phyloP scores from a whole-genome alignment of 83 land plant species.

The Picea abies region DNA sequence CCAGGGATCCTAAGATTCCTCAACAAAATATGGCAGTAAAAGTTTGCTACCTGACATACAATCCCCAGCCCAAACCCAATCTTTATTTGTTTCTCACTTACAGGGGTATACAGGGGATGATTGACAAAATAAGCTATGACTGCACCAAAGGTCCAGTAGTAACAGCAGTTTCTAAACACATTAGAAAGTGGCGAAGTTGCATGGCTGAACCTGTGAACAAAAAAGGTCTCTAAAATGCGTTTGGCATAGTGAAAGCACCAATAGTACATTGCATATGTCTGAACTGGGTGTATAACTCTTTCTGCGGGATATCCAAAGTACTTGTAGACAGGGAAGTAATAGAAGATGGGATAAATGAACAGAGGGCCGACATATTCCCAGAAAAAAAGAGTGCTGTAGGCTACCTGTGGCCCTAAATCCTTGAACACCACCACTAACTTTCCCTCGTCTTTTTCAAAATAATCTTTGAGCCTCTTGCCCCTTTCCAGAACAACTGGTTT shows the following conservation, averaged over 20 bases:
- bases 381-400: conserved; percentile 87
- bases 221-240: conserved; percentile 89
- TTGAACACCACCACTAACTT: conserved; percentile 69
- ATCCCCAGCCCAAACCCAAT: conserved; percentile 86
- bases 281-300: conserved; percentile 72
- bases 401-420: conserved; percentile 91
- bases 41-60: conserved; percentile 76
- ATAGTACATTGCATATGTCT: conserved; percentile 89
- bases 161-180: conserved; percentile 88
- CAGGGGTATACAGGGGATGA: conserved; percentile 94
- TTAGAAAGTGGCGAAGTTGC: conserved; percentile 94
- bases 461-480: conserved; percentile 65
- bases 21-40: conserved; percentile 78
- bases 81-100: conserved; percentile 83
- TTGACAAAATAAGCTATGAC: conserved; percentile 93
- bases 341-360: conserved; percentile 82
- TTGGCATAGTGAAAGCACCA: conserved; percentile 98
- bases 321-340: conserved; percentile 85
- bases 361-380: conserved; percentile 93
- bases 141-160: conserved; percentile 91
- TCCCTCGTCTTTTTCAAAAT: conserved; percentile 35
- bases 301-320: conserved; percentile 69
- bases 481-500: conserved; percentile 65
- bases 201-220: conserved; percentile 94
- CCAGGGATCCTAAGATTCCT: conserved; percentile 68